A percentile compares a stretch with the other conserved stretches of the same genome.
Evolutionary conservation across 345 rosid species (phyloP).

Genomic region (Salix exigua): DNA sequence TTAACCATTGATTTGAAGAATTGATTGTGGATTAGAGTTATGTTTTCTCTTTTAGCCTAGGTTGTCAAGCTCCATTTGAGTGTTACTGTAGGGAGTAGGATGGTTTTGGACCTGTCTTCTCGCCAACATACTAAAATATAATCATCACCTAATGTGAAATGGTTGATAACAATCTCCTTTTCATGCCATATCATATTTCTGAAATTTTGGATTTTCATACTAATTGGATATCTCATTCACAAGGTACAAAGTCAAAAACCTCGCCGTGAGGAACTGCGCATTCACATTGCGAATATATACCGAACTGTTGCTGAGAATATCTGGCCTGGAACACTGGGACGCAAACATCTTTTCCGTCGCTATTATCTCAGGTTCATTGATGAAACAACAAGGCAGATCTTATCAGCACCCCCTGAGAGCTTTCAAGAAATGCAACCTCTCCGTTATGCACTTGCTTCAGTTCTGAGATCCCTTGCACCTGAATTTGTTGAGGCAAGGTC

Average conservation of each 20-base stretch:
- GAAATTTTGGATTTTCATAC: not conserved
- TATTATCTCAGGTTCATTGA: conserved; percentile 92
- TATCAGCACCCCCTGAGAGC: conserved; percentile 58
- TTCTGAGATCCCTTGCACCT: conserved; percentile 84
- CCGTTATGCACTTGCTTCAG: conserved; percentile 89
- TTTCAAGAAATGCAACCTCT: conserved; percentile 88
- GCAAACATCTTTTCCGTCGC: conserved; percentile 79
- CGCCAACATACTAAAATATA: not conserved
- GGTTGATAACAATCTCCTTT: not conserved
- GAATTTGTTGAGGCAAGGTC: conserved; percentile 91
- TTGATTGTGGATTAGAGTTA: not conserved
- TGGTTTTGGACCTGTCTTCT: not conserved
- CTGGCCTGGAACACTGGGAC: conserved; percentile 93
- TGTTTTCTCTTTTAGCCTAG: not conserved
- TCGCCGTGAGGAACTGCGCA: conserved; percentile 92
- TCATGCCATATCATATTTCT: not conserved
- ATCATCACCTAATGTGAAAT: not conserved
- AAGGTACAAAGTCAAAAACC: conserved; percentile 71
- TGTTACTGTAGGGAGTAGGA: not conserved
- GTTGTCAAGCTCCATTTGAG: not conserved
- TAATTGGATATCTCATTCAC: not conserved
- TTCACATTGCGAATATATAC: conserved; percentile 82
- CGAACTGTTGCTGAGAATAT: conserved; percentile 86
- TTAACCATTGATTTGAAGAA: not conserved
- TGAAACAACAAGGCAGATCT: conserved; percentile 68